Evolutionary conservation across 2,329 filamentous ascomycete genomes (phyloP), one percentile per base, ranked within the genome.

Genomic region (Aspergillus puulaauensis): DNA sequence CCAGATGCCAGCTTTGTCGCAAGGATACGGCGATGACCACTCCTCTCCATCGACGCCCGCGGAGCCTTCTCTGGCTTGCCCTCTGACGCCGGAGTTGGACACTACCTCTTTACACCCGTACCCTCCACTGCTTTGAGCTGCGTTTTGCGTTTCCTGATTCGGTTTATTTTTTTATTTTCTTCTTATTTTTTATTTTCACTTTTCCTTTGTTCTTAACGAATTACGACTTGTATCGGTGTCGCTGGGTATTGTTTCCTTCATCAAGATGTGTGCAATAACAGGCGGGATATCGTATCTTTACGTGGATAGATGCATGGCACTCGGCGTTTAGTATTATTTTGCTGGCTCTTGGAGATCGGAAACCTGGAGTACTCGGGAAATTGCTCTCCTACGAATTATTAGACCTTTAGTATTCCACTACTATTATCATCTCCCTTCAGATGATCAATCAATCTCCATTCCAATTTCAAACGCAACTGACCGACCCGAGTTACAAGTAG

Each of bases 11-110:
- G 65, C 72, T 52, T 63, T 73, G 61, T 68, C 68, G 56, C 70
- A 70, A 58, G 66, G 72, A 51, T 75, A 74, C 55, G 67, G 73
- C 43, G 72, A 76, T 63, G 74, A 76, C 57, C 68, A 72, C 39
- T 77, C 75, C 54, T 68, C 68, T 23, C 63, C 74, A 50, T 75
- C 75, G 19, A 76, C 74, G n/a, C 78, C 77, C 44, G 70, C 75
- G 21, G 72, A 73, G 54, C 67, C 69, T 43, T 75, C 74, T 48
- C 70, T 73, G 56, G 67, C 68, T 17, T 74, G 73, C 51, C 77
- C 77, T 49, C 65, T 75, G 31, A 80, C 77, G 5, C 77, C 77
- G 17, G 68, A 75, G 45, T 77, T 75, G 7, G 69, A 68, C 33
- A 69, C 71, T n/a, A 72, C 72, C 58, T 78, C 77, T 15, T 75